Base-by-base conservation (phyloP, 2,329 filamentous ascomycete species). In the Chrysosporium queenslandicum region DNA sequence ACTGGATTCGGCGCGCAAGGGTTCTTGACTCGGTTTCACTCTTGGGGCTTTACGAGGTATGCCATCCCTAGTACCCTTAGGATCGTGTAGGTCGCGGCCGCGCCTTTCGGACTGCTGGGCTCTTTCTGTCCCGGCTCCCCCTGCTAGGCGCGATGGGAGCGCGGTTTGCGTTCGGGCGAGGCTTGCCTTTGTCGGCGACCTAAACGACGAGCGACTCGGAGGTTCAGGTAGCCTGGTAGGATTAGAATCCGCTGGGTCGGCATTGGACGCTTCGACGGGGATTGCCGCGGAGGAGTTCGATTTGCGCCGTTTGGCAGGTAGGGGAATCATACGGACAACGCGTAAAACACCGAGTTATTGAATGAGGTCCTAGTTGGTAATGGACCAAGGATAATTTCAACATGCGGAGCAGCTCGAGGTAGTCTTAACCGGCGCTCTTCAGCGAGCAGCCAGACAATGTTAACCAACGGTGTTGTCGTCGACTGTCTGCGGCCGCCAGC, bases 111-210 rank as follows among this genome's bases (percentile, higher is more conserved):
- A 58, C 62, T 62, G 49, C 57, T 58, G 50, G 57, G 55, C 64
- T 59, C 55, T 68, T 66, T 55, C 66, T 54, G 39, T 68, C 61
- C 59, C 69, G 59, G 59, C 68, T 62, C 52, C 69, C 68, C 60
- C 69, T 59, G 61, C 69, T 64, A 63, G 62, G 57, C 74, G 71
- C 52, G 74, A 69, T 30, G 82, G 66, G 5, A 82, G 71, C 9
- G 80, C 75, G 0, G 81, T 79, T 55, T 84, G 78, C 45, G 78
- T 76, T 57, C 78, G 77, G 53, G 80, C 73, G 12, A 85, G 67
- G 59, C 80, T 86, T 11, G 82, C 75, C 62, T 75, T 80, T 0
- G 82, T 85, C 0, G 83, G 82, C n/a, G 82, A 84, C 50, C 78
- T 78, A 61, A 81, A 85, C 0, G 81, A 84, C 0, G 78, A 75